Evolutionary conservation across 164 flowering plant species (phyloP).

Genomic region (Vitis vinifera): DNA sequence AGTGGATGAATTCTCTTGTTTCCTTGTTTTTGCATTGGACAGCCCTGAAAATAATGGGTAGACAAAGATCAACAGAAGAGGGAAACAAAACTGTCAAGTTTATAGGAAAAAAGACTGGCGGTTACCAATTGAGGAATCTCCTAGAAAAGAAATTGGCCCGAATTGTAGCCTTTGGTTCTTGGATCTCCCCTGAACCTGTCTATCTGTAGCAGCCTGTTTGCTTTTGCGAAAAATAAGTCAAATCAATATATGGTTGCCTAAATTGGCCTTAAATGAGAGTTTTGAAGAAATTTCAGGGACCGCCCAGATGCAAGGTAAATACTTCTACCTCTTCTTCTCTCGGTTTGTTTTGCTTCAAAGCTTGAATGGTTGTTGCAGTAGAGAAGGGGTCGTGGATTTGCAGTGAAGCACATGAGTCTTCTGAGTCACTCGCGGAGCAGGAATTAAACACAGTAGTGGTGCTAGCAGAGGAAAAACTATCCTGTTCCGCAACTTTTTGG

Average conservation of each 20-base stretch:
- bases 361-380: constrained; percentile 5
- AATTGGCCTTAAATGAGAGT: too few relatives aligned
- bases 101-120: constrained; percentile 13
- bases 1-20: constrained; percentile 17
- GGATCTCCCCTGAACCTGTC: constrained; percentile 21
- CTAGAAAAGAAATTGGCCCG: constrained; percentile 60
- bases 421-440: constrained; percentile 29
- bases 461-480: constrained; percentile 39
- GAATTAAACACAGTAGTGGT: constrained; percentile 28
- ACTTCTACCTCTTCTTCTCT: constrained; percentile 27
- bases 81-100: not conserved
- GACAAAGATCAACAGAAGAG: not conserved
- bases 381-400: constrained; percentile 4
- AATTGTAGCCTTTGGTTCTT: constrained; percentile 37
- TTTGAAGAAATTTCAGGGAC: not conserved
- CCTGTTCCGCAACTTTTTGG: constrained; percentile 23
- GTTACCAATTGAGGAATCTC: constrained; percentile 18
- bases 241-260: too few relatives aligned
- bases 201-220: constrained; percentile 34
- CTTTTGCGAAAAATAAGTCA: not conserved
- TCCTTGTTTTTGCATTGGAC: constrained; percentile 8
- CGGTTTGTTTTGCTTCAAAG: constrained; percentile 10
- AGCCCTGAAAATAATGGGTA: constrained; percentile 15
- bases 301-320: not conserved
- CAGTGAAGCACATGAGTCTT: constrained; percentile 17